These are phyloP conservation scores for Fusarium nygamai DNA, from an alignment of 2,329 filamentous ascomycete genomes.

Conservation along the genomic window DNA sequence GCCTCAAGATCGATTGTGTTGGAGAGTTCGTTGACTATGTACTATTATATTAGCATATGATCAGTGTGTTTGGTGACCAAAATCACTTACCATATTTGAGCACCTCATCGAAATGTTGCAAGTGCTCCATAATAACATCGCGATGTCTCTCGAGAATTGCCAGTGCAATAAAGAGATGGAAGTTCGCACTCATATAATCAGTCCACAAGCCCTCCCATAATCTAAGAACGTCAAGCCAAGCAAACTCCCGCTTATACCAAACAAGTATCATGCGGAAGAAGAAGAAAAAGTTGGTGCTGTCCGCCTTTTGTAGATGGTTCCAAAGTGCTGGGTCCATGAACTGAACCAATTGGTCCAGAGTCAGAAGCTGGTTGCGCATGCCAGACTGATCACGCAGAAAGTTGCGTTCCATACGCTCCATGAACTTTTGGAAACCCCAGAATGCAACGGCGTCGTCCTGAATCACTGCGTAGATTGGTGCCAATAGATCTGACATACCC, in stretches of 20 bases:
- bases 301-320: slow-evolving; percentile 85
- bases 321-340: slow-evolving; percentile 97
- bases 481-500: slow-evolving; percentile 96
- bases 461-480: slow-evolving; percentile 95
- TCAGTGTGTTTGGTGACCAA: not conserved
- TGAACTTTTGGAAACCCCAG: slow-evolving; percentile 95
- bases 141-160: slow-evolving; percentile 95
- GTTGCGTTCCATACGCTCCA: slow-evolving; percentile 98
- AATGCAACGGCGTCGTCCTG: slow-evolving; percentile 98
- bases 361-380: slow-evolving; percentile 91
- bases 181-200: slow-evolving; percentile 86
- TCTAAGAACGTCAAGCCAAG: slow-evolving; percentile 85
- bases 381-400: slow-evolving; percentile 95
- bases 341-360: slow-evolving; percentile 93
- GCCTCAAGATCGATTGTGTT: slow-evolving; percentile 90
- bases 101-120: slow-evolving; percentile 95
- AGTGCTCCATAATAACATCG: slow-evolving; percentile 94
- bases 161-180: slow-evolving; percentile 93
- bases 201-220: slow-evolving; percentile 97
- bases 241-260: slow-evolving; percentile 98
- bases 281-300: slow-evolving; percentile 99
- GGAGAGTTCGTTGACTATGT: slow-evolving; percentile 89
- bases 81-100: slow-evolving; percentile 84
- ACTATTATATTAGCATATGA: slow-evolving; percentile 32
- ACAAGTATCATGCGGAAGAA: slow-evolving; percentile 99